Base-by-base conservation (phyloP, 139 green algal genomes). In the Coelastrella sp. region DNA sequence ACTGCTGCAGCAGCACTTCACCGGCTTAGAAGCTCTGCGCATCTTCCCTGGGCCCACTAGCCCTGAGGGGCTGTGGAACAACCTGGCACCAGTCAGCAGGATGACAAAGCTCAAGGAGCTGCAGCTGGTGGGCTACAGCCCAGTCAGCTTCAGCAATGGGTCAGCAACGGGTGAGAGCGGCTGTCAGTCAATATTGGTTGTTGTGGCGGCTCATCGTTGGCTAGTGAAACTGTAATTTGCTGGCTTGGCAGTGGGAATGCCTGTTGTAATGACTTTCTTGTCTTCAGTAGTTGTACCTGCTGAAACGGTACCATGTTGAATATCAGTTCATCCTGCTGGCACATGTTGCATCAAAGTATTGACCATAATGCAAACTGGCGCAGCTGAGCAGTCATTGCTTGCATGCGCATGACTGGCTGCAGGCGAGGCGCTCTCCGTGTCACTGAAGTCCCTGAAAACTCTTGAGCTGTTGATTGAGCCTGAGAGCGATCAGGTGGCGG, bases 121-220 rank as follows among this genome's bases (percentile, higher is more conserved):
- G 68, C 84, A 88, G 84, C 84, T 88, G 84, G 84, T 88, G 20
- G 84, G 84, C 19, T 88, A 88, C 66, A 80, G 49, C 68, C 84
- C 84, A 17, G 49, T 88, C 84, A 88, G n/a, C 68, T 88, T 88
- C 84, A 88, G 66, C 68, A 80, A 57, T 14, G 84, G 84, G 3
- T 66, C 84, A 81, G 84, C 84, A 88, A 88, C 84, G 56, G 84
- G 84, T 88, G 49, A 66, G 83, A n/a, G 57, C 7, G 0, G 22
- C 19, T 24, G 7, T 59, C n/a, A 15, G 6, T 7, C 0, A 11
- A 0, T 57, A 7, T 70, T 56, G 15, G 78, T 70, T 58, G 7
- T 57, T 19, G n/a, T 81, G 78, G 35, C 7, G n/a, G n/a, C n/a
- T n/a, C n/a, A n/a, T 56, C 15, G 56, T 49, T 14, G 79, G 79